Percentiles rank a stretch among this genome's conserved stretches.
Evolutionary conservation across 768 basidiomycete genomes (phyloP).

Genomic region (Floccularia luteovirens): DNA sequence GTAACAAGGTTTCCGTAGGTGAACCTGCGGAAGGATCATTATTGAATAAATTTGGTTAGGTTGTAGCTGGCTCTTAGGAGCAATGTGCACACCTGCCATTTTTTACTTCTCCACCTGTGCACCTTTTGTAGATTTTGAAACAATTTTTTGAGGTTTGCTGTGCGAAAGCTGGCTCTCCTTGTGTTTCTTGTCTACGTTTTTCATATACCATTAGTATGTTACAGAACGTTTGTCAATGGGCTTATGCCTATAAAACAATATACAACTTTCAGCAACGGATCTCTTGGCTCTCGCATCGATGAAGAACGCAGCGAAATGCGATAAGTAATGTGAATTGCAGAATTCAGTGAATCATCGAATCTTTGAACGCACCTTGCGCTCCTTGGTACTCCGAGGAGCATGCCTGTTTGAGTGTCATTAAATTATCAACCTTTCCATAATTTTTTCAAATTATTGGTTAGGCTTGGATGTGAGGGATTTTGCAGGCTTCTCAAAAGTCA

Average conservation of each 20-base stretch:
- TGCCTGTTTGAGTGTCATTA: constrained; percentile 73
- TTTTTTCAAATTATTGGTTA: constrained; percentile 15
- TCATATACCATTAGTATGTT: constrained; percentile 12
- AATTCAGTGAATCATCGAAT: constrained; percentile 80
- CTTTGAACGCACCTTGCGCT: constrained; percentile 79
- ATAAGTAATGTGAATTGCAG: constrained; percentile 82
- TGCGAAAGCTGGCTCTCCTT: constrained; percentile 2
- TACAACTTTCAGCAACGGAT: constrained; percentile 50
- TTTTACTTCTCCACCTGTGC: constrained; percentile 40
- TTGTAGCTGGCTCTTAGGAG: constrained; percentile 23
- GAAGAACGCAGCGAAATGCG: constrained; percentile 77
- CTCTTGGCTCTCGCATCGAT: constrained; percentile 76
- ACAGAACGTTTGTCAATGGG: constrained; percentile 17
- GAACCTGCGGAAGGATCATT: constrained; percentile 80
- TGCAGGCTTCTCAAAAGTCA: constrained; percentile 21
- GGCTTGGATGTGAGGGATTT: constrained; percentile 34
- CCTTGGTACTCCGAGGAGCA: constrained; percentile 69
- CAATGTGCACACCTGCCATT: constrained; percentile 28
- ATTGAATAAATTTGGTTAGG: constrained; percentile 27
- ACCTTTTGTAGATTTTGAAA: constrained; percentile 23
- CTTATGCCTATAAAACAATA: constrained; percentile 18
- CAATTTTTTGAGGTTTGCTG: constrained; percentile 6
- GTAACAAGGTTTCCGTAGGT: constrained; percentile 79
- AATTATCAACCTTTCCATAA: constrained; percentile 36
- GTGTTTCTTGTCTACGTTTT: neutral